phyloP scores from a whole-genome alignment of 345 rosid genomes.

The Draba incana region DNA sequence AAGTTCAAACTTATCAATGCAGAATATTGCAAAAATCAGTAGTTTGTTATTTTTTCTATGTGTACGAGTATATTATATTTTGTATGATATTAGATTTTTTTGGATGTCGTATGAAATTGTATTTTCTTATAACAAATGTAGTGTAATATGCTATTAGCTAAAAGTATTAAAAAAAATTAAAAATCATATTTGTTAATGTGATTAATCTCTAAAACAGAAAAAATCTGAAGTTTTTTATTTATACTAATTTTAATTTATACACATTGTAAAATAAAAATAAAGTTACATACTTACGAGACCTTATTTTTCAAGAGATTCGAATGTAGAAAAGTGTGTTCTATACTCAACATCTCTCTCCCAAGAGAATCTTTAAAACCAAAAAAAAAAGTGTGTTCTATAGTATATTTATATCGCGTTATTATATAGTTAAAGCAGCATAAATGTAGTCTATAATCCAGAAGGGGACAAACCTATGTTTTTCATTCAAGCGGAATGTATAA shows the following conservation, averaged over 20 bases:
- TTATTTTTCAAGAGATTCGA: too few relatives aligned
- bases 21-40: neutral
- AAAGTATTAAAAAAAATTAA: neutral
- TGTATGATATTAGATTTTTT: neutral
- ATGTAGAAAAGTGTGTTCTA: too few relatives aligned
- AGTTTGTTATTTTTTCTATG: neutral
- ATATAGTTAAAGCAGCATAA: conserved; percentile 30
- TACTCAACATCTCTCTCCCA: too few relatives aligned
- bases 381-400: neutral
- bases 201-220: too few relatives aligned
- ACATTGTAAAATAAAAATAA: too few relatives aligned
- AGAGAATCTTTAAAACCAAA: too few relatives aligned
- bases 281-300: neutral
- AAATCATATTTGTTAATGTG: neutral
- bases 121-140: neutral
- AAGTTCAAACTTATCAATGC: neutral
- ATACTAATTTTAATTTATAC: too few relatives aligned
- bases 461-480: conserved; percentile 39
- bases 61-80: neutral
- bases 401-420: conserved; percentile 14
- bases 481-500: neutral
- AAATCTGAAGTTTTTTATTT: too few relatives aligned
- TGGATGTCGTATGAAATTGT: neutral
- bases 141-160: neutral
- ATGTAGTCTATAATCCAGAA: conserved; percentile 31